Conservation (phyloP, 805 yeast species). For the Wickerhamiella dianesei region DNA sequence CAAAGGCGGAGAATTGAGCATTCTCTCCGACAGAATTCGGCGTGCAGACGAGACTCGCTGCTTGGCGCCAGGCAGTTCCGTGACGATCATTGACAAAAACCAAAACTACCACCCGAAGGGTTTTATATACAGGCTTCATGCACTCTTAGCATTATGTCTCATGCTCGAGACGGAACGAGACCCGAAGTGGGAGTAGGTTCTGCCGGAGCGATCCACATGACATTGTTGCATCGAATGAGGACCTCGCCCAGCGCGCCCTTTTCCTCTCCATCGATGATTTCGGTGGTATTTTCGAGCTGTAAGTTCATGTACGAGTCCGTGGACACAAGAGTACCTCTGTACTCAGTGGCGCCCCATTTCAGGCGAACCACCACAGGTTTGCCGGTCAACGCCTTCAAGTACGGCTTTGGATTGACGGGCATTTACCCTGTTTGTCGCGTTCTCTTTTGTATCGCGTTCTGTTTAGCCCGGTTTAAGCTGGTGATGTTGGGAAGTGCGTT, state of each 20-base stretch:
- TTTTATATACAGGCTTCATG: background rate
- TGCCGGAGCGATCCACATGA: constrained; percentile 46
- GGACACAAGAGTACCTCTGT: constrained; percentile 61
- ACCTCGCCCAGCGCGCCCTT: constrained; percentile 57
- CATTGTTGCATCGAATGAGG: constrained; percentile 82
- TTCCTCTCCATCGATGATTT: constrained; percentile 25
- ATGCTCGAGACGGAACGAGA: background rate
- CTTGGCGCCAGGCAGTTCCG: background rate
- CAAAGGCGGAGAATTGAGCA: background rate
- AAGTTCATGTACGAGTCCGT: constrained; percentile 90
- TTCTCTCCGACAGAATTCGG: background rate
- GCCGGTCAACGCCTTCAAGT: constrained; percentile 59
- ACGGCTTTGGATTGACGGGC: constrained; percentile 26
- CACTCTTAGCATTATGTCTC: background rate
- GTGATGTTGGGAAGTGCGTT: background rate
- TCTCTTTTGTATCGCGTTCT: background rate
- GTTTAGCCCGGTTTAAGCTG: background rate
- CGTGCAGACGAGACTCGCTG: background rate
- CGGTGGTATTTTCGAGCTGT: constrained; percentile 26
- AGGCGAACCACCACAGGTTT: constrained; percentile 61
- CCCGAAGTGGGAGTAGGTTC: background rate
- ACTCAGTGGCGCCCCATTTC: constrained; percentile 85
- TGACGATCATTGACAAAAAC: background rate
- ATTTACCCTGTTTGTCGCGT: background rate
- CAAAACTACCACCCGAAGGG: background rate